phyloP scores from a whole-genome alignment of 441 rosid genomes.

The Daphne laureola region DNA sequence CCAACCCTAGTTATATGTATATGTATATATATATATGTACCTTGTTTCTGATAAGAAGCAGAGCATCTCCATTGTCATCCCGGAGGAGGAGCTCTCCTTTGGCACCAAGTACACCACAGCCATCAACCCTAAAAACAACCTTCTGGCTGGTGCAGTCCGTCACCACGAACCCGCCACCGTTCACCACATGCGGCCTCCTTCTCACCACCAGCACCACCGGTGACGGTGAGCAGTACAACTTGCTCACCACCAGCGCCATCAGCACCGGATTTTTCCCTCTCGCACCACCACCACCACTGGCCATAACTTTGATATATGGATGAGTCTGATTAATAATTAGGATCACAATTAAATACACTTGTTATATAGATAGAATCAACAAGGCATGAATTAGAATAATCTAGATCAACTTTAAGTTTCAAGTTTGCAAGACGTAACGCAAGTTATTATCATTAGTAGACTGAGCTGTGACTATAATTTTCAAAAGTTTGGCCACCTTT shows the following conservation, averaged over 20 bases:
- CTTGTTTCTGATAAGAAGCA: slow-evolving; percentile 72
- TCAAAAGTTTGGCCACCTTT: no score
- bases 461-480: no score
- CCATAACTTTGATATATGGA: no score
- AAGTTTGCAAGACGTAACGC: no score
- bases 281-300: no score
- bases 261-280: slow-evolving; percentile 8
- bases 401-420: no score
- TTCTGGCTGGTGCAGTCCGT: slow-evolving; percentile 42
- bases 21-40: slow-evolving; percentile 17
- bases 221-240: slow-evolving; percentile 42
- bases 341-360: no score
- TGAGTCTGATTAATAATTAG: no score
- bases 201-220: slow-evolving; percentile 50
- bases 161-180: slow-evolving; percentile 79
- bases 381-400: no score
- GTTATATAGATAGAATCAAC: no score
- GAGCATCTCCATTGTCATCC: slow-evolving; percentile 37
- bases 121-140: slow-evolving; percentile 62
- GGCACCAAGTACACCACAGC: slow-evolving; percentile 64
- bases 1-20: no score
- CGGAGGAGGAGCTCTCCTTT: slow-evolving; percentile 44
- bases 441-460: no score
- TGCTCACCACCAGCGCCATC: slow-evolving; percentile 37
- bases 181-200: slow-evolving; percentile 49